phyloP scores from a whole-genome alignment of 345 rosid genomes.

The Eucalyptus erythrocorys region DNA sequence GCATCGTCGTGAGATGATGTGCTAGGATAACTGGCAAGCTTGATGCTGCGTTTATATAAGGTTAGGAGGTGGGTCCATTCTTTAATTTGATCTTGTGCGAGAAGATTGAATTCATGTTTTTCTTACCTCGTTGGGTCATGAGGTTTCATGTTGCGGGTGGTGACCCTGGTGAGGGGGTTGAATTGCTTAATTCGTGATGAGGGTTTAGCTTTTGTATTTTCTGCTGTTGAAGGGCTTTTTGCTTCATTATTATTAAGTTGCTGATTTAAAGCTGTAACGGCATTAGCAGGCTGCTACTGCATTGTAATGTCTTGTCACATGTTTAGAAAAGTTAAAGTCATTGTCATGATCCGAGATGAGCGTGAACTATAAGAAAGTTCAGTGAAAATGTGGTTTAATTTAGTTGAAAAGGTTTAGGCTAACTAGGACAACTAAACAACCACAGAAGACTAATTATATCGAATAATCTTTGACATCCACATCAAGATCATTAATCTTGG shows the following conservation, averaged over 20 bases:
- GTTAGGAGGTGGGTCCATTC: background rate
- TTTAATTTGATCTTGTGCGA: background rate
- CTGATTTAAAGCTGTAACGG: background rate
- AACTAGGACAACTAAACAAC: background rate
- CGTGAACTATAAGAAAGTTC: background rate
- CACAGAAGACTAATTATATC: background rate
- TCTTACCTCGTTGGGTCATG: background rate
- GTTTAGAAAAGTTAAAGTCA: background rate
- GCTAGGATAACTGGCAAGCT: background rate
- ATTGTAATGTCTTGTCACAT: background rate
- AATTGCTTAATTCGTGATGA: background rate
- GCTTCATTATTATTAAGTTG: background rate
- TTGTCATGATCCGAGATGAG: background rate
- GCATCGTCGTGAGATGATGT: background rate
- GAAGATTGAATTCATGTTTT: slow-evolving; percentile 19
- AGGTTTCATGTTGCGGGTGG: slow-evolving; percentile 12
- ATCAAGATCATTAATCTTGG: background rate
- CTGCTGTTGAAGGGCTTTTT: background rate
- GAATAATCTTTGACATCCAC: background rate
- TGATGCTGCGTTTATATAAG: background rate
- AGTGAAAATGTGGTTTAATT: background rate
- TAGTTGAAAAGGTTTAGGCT: background rate
- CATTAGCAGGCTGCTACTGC: background rate
- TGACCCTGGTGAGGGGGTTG: background rate
- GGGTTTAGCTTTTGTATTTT: background rate